A percentile compares a stretch with the other conserved stretches of the same genome.
Evolutionary conservation across 306 rosid species (phyloP).

Genomic region (Pachyrhizus erosus): DNA sequence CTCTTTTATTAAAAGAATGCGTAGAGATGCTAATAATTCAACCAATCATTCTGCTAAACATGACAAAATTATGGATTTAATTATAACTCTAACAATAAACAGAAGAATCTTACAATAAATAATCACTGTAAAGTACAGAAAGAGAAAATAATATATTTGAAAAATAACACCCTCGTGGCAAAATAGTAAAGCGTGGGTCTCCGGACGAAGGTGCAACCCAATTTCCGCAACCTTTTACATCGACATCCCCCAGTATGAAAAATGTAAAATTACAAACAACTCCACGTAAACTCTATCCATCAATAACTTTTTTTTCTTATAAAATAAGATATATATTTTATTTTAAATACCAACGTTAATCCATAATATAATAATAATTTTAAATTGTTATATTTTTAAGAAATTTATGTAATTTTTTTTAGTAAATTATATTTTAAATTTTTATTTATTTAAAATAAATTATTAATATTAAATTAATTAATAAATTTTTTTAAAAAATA

Average conservation of each 20-base stretch:
- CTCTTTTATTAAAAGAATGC: no score
- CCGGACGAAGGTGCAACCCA: slow-evolving; percentile 2
- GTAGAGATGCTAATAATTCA: background rate
- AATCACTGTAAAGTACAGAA: background rate
- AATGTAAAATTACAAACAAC: background rate
- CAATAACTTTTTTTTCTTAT: no score
- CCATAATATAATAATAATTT: no score
- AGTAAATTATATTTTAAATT: no score
- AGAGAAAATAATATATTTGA: background rate
- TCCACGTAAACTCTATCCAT: background rate
- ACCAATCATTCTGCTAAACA: background rate
- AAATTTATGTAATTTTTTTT: no score
- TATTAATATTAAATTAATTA: no score
- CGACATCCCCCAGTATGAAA: background rate
- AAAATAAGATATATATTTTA: no score
- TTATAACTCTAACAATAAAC: background rate
- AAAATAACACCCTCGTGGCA: background rate
- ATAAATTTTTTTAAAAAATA: no score
- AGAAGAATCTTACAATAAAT: no score
- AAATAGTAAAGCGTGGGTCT: background rate
- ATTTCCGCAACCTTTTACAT: background rate
- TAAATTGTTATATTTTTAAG: no score
- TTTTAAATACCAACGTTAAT: no score
- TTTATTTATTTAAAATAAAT: no score
- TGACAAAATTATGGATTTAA: background rate